Conservation (phyloP, 192 early-diverging fungal genomes). For the Jimgerdemannia flammicorona region DNA sequence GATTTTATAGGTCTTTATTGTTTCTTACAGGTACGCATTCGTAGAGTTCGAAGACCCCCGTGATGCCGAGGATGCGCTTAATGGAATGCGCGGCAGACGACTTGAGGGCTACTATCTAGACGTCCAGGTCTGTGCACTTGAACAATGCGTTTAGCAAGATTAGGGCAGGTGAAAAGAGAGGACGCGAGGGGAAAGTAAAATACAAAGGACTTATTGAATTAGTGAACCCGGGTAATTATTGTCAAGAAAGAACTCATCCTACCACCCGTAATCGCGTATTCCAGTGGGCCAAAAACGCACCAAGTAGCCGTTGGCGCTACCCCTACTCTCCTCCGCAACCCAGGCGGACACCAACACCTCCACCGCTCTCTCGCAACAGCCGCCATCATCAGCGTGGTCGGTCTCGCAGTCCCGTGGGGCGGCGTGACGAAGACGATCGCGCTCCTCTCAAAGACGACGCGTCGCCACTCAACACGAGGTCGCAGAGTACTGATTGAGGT, state of each 20-base stretch:
- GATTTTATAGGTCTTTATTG: conserved; percentile 4
- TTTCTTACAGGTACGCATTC: conserved; percentile 78
- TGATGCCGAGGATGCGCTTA: conserved; percentile 91
- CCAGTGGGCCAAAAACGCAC: conserved; percentile 10
- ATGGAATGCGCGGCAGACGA: conserved; percentile 84
- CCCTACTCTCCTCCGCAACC: conserved; percentile 3
- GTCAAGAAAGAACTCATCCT: too few relatives aligned
- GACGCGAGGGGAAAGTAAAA: too few relatives aligned
- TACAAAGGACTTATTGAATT: not conserved
- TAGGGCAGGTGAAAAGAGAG: too few relatives aligned
- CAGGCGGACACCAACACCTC: not conserved
- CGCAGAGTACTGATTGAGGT: too few relatives aligned
- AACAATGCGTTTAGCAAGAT: too few relatives aligned
- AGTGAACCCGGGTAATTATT: too few relatives aligned
- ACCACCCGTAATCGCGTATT: not conserved
- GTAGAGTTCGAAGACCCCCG: conserved; percentile 90
- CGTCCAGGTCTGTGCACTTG: conserved; percentile 60
- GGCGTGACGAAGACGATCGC: not conserved
- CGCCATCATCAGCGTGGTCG: not conserved
- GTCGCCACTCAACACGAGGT: not conserved
- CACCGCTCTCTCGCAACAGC: not conserved
- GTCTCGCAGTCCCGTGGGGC: not conserved
- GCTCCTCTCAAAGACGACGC: not conserved
- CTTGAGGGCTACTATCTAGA: conserved; percentile 78
- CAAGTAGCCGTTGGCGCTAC: conserved; percentile 7